A percentile compares a stretch with the other conserved stretches of the same genome.
Evolutionary conservation across 164 flowering plant genomes (phyloP).

Genomic region (Platanus orientalis): DNA sequence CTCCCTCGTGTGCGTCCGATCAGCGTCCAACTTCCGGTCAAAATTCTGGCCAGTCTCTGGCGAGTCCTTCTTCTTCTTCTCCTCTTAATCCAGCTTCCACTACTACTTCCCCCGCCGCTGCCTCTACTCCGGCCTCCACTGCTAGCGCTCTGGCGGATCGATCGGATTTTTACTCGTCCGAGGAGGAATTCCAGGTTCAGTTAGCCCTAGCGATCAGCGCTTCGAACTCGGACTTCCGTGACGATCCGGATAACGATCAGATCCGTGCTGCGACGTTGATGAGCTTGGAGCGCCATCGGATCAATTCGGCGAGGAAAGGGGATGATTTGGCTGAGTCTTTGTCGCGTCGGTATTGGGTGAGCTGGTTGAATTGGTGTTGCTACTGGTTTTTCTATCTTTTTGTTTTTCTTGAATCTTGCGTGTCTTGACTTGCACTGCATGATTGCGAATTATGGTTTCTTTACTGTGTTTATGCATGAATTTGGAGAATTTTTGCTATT

Average conservation of each 20-base stretch:
- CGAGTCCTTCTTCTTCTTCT: slow-evolving; percentile 22
- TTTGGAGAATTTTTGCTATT: background rate
- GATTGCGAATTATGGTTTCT: background rate
- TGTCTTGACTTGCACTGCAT: background rate
- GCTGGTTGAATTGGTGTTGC: slow-evolving; percentile 18
- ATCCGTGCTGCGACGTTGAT: slow-evolving; percentile 67
- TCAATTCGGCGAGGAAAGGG: slow-evolving; percentile 25
- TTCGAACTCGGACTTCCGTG: slow-evolving; percentile 55
- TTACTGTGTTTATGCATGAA: background rate
- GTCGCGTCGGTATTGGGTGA: slow-evolving; percentile 75
- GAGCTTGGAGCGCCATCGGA: slow-evolving; percentile 47
- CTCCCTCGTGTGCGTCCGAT: slow-evolving; percentile 35
- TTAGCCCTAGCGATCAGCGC: slow-evolving; percentile 93
- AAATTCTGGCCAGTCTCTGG: slow-evolving; percentile 15
- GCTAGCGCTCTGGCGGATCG: too few species aligned
- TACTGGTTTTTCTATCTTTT: background rate
- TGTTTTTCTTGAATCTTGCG: background rate
- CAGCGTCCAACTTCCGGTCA: slow-evolving; percentile 20
- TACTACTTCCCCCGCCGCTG: slow-evolving; percentile 2
- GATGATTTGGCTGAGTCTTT: slow-evolving; percentile 38
- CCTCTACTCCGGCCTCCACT: slow-evolving; percentile 8
- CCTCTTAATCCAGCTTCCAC: slow-evolving; percentile 13
- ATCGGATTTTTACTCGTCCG: slow-evolving; percentile 59
- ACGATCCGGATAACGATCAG: slow-evolving; percentile 70
- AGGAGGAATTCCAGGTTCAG: slow-evolving; percentile 93